Percentiles rank a stretch among this genome's conserved stretches.
Evolutionary conservation across 768 basidiomycete genomes (phyloP).

Genomic region (Boletus tomentosulus): DNA sequence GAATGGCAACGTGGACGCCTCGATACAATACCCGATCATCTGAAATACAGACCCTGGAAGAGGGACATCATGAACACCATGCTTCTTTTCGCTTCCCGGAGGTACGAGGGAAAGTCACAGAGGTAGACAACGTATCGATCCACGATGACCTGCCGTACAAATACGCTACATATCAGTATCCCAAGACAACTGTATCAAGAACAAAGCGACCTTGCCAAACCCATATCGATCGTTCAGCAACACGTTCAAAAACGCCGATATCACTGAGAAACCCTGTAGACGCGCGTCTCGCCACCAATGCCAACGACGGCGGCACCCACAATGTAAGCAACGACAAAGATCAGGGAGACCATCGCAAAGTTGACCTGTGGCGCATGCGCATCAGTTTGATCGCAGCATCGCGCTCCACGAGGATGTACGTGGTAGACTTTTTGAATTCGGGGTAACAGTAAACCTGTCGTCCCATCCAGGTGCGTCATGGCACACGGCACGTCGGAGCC

Average conservation of each 20-base stretch:
- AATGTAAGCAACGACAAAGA: conserved; percentile 40
- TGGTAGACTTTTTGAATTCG: conserved; percentile 36
- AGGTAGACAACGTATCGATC: conserved; percentile 16
- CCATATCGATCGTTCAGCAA: conserved; percentile 28
- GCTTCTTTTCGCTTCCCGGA: too few relatives aligned
- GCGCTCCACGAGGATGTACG: conserved; percentile 16
- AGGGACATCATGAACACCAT: background rate
- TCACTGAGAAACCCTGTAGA: conserved; percentile 30
- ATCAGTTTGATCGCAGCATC: background rate
- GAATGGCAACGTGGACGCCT: conserved; percentile 43
- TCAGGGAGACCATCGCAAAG: conserved; percentile 38
- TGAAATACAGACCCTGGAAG: conserved; percentile 27
- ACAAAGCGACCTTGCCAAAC: conserved; percentile 29
- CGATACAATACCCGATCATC: conserved; percentile 32
- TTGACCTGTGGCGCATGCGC: conserved; percentile 28
- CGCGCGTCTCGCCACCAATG: too few relatives aligned
- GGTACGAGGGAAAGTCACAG: background rate
- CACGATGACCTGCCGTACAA: conserved; percentile 20
- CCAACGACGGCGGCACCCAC: conserved; percentile 21
- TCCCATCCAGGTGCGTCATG: too few relatives aligned
- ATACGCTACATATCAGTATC: background rate
- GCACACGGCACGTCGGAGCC: too few relatives aligned
- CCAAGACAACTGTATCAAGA: background rate
- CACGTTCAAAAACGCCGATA: conserved; percentile 31
- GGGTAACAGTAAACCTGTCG: conserved; percentile 37